Percentiles rank a stretch among this genome's conserved stretches.
phyloP scores from a whole-genome alignment of 371 early-diverging fungal genomes.

The Syncephalis plumigaleata region DNA sequence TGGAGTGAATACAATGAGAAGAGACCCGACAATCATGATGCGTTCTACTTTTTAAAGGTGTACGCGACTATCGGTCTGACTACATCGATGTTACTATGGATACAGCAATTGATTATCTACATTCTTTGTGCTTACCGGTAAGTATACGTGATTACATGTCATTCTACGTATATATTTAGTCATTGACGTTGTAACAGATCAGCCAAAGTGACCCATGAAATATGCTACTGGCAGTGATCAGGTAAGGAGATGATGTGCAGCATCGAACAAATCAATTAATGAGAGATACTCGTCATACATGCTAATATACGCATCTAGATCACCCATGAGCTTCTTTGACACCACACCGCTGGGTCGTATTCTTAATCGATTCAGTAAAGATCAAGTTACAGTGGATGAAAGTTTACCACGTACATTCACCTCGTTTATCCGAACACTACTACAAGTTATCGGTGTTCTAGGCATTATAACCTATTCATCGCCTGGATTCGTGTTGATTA shows the following conservation, averaged over 20 bases:
- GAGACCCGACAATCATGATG: conserved; percentile 5
- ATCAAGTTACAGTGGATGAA: conserved; percentile 73
- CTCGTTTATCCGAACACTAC: conserved; percentile 26
- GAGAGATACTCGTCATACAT: neutral
- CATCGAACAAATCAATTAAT: no score
- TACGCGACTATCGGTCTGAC: conserved; percentile 68
- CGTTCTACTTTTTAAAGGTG: conserved; percentile 45
- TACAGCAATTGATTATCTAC: conserved; percentile 62
- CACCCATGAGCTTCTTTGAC: conserved; percentile 83
- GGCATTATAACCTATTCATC: conserved; percentile 36
- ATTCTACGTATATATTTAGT: no score
- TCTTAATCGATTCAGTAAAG: conserved; percentile 74
- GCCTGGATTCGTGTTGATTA: conserved; percentile 31
- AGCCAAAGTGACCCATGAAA: conserved; percentile 32
- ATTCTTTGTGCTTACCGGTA: conserved; percentile 57
- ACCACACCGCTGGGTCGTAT: conserved; percentile 79
- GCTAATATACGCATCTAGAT: conserved; percentile 17
- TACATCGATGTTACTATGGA: conserved; percentile 5
- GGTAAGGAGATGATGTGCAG: conserved; percentile 1
- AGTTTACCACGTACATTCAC: conserved; percentile 39
- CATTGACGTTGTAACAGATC: conserved; percentile 14
- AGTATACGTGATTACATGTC: no score
- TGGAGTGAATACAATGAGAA: conserved; percentile 29
- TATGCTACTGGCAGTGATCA: conserved; percentile 20
- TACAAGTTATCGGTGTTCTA: conserved; percentile 31